Base-by-base conservation (phyloP, 2,329 filamentous ascomycete species). In the Nemania bipapillata region DNA sequence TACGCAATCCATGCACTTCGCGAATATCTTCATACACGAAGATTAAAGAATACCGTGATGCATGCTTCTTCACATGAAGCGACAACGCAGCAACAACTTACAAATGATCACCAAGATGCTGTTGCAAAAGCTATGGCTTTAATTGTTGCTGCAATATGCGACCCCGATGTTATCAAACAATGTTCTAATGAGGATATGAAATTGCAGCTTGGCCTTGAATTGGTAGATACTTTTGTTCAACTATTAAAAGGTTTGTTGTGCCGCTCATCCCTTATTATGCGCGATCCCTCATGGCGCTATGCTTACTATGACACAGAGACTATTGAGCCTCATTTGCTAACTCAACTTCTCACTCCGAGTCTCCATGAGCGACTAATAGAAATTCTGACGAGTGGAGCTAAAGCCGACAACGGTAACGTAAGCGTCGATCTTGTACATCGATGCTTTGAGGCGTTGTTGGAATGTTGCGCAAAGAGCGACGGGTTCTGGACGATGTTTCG, bases 1-100 rank as follows among this genome's bases (percentile, higher is more conserved):
- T 96, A 94, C 77, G 90, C 91, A 2, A 80, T 93, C 0, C 86
- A 91, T 75, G 87, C 90, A 0, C 82, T 97, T 45, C 82, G 84
- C 24, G 85, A 89, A 63, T 91, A 90, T 76, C 83, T 93, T 80
- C 69, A 81, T 82, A 76, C 80, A 74, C 73, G 74, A 9, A 72
- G 75, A 37, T 73, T 77, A 6, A 77, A 75, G 56, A 74, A 56
- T 35, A 74, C 65, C 47, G 70, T 74, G 32, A 70, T 77, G 70
- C 74, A 75, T 37, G 57, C 71, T n/a, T 73, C 73, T 63, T 64
- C 64, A 9, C 73, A 72, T 26, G 69, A 74, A 59, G 58, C 57
- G n/a, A 73, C 76, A 49, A 68, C 63, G 40, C 70, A 70, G 11
- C 63, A 74, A 45, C 70, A 74, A 47, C 71, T 74, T 26, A 70